Evolutionary conservation across 495 filamentous ascomycete species (phyloP).

Genomic region (Penicillium desertorum): DNA sequence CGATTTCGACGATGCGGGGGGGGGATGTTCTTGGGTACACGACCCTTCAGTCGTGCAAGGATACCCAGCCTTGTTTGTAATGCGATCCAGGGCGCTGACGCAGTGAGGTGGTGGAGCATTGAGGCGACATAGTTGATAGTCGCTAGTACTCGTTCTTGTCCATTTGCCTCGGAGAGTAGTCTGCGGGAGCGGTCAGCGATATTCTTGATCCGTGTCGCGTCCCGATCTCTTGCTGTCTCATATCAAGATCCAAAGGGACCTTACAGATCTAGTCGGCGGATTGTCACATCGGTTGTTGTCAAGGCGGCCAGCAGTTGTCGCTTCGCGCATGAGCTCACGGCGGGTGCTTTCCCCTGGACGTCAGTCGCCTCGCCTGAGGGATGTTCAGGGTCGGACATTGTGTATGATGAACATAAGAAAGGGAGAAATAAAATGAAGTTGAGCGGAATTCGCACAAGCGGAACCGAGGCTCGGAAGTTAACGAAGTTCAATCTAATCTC

Average conservation of each 20-base stretch:
- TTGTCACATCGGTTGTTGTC: conserved; percentile 34
- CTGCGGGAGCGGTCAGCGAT: conserved; percentile 21
- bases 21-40: conserved; percentile 19
- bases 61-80: conserved; percentile 39
- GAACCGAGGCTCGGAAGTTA: conserved; percentile 30
- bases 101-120: conserved; percentile 41
- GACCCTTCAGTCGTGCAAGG: conserved; percentile 35
- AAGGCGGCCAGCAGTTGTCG: conserved; percentile 36
- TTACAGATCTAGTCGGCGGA: conserved; percentile 42
- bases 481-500: conserved; percentile 4
- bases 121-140: conserved; percentile 43
- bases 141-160: conserved; percentile 39
- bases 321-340: conserved; percentile 25
- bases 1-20: conserved; percentile 34
- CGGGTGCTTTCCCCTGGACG: conserved; percentile 28
- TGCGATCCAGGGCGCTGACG: conserved; percentile 39
- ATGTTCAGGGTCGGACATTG: conserved; percentile 22
- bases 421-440: conserved; percentile 1
- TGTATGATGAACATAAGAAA: conserved; percentile 13
- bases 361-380: conserved; percentile 5
- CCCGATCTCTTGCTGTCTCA: too few relatives aligned
- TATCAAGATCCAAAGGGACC: neutral
- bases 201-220: neutral
- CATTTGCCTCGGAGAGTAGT: conserved; percentile 36
- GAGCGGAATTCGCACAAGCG: conserved; percentile 12